Conservation (phyloP, 345 rosid genomes). For the Euphorbia pulcherrima region DNA sequence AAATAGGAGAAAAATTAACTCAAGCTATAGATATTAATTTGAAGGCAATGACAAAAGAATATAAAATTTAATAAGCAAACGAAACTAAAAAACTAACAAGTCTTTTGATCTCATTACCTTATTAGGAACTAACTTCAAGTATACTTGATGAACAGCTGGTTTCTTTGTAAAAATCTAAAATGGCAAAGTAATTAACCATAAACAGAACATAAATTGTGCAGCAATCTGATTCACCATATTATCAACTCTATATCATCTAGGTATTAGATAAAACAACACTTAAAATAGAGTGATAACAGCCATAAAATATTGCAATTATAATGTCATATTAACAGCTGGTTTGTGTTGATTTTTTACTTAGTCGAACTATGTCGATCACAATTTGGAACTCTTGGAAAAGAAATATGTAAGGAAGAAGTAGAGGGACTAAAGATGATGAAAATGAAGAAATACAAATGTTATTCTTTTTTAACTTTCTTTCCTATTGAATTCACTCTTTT, state of each 20-base stretch:
- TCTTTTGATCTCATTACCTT: constrained; percentile 55
- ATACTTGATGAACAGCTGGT: constrained; percentile 89
- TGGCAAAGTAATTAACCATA: constrained; percentile 13
- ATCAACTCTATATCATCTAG: background rate
- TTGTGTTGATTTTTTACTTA: too few relatives aligned
- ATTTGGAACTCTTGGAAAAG: too few relatives aligned
- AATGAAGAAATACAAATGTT: too few relatives aligned
- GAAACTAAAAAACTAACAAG: constrained; percentile 1
- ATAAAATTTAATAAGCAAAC: constrained; percentile 13
- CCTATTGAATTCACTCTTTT: too few relatives aligned
- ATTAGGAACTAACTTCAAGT: constrained; percentile 69
- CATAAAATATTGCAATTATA: background rate
- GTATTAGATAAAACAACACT: background rate
- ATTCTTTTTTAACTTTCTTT: too few relatives aligned
- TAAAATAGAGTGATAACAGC: background rate
- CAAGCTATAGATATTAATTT: constrained; percentile 5
- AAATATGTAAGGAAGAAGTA: too few relatives aligned
- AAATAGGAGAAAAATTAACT: background rate
- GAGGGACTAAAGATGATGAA: too few relatives aligned
- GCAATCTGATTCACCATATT: background rate
- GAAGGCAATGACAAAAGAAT: background rate
- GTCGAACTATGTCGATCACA: too few relatives aligned
- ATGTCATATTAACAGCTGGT: background rate
- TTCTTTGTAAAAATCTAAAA: constrained; percentile 92
- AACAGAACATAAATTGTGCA: constrained; percentile 13